Evolutionary conservation across 441 rosid genomes (phyloP).

Genomic region (Flueggea neowawraea): DNA sequence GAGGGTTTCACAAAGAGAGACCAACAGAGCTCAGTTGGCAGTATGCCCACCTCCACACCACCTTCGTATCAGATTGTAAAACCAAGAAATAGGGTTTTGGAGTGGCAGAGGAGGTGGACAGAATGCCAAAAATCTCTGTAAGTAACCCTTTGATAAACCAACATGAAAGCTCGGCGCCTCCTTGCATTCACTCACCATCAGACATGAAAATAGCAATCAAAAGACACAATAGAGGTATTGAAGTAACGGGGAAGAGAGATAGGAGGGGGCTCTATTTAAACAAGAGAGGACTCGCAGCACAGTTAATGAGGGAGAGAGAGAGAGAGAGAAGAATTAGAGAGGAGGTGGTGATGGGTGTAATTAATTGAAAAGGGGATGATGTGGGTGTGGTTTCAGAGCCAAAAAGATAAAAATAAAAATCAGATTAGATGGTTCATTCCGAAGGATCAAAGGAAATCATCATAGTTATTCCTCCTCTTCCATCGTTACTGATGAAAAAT

Average conservation of each 20-base stretch:
- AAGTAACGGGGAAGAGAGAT: not conserved
- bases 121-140: conserved; percentile 96
- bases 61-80: not conserved
- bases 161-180: conserved; percentile 37
- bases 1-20: conserved; percentile 84
- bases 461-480: conserved; percentile 27
- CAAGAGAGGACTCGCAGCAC: conserved; percentile 18
- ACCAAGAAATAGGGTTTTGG: conserved; percentile 18
- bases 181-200: conserved; percentile 8
- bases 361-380: conserved; percentile 17
- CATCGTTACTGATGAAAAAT: conserved; percentile 38
- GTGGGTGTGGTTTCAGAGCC: conserved; percentile 5
- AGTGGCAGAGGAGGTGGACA: conserved; percentile 71
- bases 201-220: conserved; percentile 2
- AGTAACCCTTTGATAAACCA: conserved; percentile 84
- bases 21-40: conserved; percentile 89
- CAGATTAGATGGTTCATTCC: conserved; percentile 30
- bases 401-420: conserved; percentile 1
- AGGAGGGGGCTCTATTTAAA: conserved; percentile 22
- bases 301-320: conserved; percentile 39
- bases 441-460: conserved; percentile 21
- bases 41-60: conserved; percentile 85
- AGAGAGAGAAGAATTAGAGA: conserved; percentile 1
- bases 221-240: not conserved
- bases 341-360: conserved; percentile 23